A percentile compares a stretch with the other conserved stretches of the same genome.
Evolutionary conservation across 495 filamentous ascomycete species (phyloP).

Genomic region (Penicillium angulare): DNA sequence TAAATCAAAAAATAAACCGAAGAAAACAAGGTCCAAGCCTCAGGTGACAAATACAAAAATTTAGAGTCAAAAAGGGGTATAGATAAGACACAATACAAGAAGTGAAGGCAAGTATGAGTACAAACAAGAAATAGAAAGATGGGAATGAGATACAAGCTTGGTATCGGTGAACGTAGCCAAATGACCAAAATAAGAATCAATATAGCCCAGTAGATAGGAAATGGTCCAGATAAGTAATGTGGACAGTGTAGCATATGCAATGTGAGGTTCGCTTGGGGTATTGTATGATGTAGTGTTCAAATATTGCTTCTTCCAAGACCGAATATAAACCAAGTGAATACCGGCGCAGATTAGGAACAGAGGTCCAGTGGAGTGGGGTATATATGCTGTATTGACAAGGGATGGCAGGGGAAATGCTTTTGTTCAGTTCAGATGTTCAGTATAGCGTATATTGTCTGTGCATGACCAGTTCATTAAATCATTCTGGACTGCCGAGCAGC

Average conservation of each 20-base stretch:
- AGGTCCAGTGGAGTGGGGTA: too few species aligned
- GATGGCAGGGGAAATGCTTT: too few species aligned
- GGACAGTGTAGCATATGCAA: background rate
- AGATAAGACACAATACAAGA: conserved; percentile 7
- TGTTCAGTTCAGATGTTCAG: too few species aligned
- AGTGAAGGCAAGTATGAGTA: conserved; percentile 1
- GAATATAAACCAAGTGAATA: background rate
- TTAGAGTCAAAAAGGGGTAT: conserved; percentile 8
- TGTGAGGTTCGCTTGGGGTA: background rate
- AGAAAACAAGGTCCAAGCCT: too few species aligned
- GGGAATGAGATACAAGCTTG: background rate
- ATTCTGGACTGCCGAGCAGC: conserved; percentile 17
- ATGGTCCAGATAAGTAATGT: background rate
- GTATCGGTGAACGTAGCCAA: conserved; percentile 5
- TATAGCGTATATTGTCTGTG: conserved; percentile 3
- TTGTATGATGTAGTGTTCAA: background rate
- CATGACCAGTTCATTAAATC: conserved; percentile 8
- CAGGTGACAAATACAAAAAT: background rate
- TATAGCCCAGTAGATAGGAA: background rate
- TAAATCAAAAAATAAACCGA: too few species aligned
- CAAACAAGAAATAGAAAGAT: background rate
- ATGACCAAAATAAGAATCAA: conserved; percentile 2
- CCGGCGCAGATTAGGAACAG: too few species aligned
- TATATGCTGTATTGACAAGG: too few species aligned
- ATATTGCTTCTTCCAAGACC: background rate